phyloP scores from a whole-genome alignment of 495 filamentous ascomycete genomes.

The Peziza echinospora region DNA sequence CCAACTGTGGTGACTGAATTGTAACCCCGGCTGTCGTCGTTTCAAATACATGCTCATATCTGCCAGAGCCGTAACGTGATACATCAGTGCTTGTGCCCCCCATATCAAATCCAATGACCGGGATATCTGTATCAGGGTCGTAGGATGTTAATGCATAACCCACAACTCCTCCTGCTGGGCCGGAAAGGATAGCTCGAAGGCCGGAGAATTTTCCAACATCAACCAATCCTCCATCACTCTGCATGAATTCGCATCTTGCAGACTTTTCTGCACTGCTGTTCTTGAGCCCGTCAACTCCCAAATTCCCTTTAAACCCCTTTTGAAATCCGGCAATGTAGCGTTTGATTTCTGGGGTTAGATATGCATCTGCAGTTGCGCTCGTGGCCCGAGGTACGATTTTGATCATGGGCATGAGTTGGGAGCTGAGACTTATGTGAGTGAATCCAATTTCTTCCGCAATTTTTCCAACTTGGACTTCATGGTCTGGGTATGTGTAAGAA shows the following conservation, averaged over 20 bases:
- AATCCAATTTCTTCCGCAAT: conserved; percentile 55
- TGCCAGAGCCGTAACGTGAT: conserved; percentile 65
- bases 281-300: conserved; percentile 46
- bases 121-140: conserved; percentile 63
- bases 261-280: conserved; percentile 34
- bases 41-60: conserved; percentile 93
- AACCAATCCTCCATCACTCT: conserved; percentile 60
- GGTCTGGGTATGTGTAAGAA: conserved; percentile 56
- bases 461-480: conserved; percentile 45
- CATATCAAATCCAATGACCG: conserved; percentile 97
- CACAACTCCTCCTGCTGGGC: conserved; percentile 66
- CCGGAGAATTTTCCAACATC: conserved; percentile 58
- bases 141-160: conserved; percentile 89
- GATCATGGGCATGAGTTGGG: conserved; percentile 86
- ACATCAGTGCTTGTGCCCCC: conserved; percentile 83
- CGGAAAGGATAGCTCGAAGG: conserved; percentile 53
- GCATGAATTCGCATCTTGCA: conserved; percentile 62
- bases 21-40: conserved; percentile 91
- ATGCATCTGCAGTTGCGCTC: conserved; percentile 85
- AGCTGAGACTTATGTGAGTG: conserved; percentile 47
- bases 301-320: conserved; percentile 45
- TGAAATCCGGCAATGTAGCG: conserved; percentile 87
- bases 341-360: conserved; percentile 85
- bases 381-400: conserved; percentile 73
- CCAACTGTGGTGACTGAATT: conserved; percentile 83